Base-by-base conservation (phyloP, 202 grass and related monocot genomes). In the Carex arenaria region DNA sequence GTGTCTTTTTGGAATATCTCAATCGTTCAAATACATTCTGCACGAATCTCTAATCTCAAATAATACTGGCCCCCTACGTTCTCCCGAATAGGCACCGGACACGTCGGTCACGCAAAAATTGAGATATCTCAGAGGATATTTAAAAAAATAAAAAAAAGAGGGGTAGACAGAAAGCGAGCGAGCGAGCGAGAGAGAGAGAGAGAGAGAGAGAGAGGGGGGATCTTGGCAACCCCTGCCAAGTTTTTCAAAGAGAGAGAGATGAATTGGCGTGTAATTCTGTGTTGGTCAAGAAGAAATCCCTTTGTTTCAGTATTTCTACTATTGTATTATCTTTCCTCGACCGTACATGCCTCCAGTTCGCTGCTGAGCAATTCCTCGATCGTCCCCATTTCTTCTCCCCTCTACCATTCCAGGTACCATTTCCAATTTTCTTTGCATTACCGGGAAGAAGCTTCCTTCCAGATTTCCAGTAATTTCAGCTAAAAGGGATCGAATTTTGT, bases 391-490 rank as follows among this genome's bases (percentile, higher is more conserved):
- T 90, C 89, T 71, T 81, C 38, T 80, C 60, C 83, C 70, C 87
- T 93, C 91, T 98, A 98, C 85, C 95, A 92, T 86, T 89, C 91
- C 72, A 98, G 95, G 93, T 94, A 73, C 13, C 23, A 22, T 55
- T 12, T 12, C 2, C 20, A 1, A 26, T 30, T 82, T 36, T 65
- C 18, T 10, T 54, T 61, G 40, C 4, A 45, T 52, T 15, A 51
- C 40, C 10, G 45, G 38, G 42, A 66, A 66, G 12, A 66, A 66
- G 64, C 10, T 34, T 66, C 13, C 17, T 34, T 66, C 30, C 64
- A 66, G 28, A 5, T 17, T 36, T 67, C 64, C 30, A 67, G 64
- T 34, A 36, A 34, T 70, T 45, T 7, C 9, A 20, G 0, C 18
- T 19, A 61, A 31, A 53, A 74, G 10, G 20, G 55, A 55, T 75